Base-by-base conservation (phyloP, 768 basidiomycete species). In the Agrocybe chaxingu region DNA sequence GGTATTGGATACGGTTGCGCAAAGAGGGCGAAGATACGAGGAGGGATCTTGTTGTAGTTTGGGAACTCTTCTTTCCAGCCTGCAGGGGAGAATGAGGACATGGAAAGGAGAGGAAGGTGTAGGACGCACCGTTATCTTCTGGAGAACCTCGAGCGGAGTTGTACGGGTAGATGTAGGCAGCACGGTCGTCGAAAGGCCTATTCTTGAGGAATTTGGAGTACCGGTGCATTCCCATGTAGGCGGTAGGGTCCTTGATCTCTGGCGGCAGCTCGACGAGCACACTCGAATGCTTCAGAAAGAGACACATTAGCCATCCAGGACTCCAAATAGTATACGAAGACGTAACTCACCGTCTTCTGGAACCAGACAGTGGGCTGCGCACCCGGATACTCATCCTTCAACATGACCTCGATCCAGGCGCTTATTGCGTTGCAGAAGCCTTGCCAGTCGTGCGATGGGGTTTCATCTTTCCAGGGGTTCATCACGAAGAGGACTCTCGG, bases 341-440 rank as follows among this genome's bases (percentile, higher is more conserved):
- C 24, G 24, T 24, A 3, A 62, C 66, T 37, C 47, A 66, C 68
- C 19, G 66, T 67, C 29, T 56, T 55, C 44, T 68, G 68, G 34
- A 62, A 63, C 41, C 62, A 72, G 12, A 72, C 52, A 1, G 62
- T 55, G 11, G 56, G 56, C 2, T 56, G 56, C 4, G 61, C 54
- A 7, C 56, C 58, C 7, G 64, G 66, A 52, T 66, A 63, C 3
- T 63, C 56, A 1, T 64, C 64, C 31, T 45, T 50, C 1, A 72
- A 50, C 71, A 72, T 71, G n/a, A 62, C 42, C 32, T 66, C 62
- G 18, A 72, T 66, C 71, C 71, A 72, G 9, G 62, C 63, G 7
- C 59, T 52, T 8, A 70, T 60, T 38, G 66, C 63, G 35, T 66
- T 61, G 32, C 64, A 52, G 37, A 65, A 64, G 10, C 46, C 55